phyloP scores from a whole-genome alignment of 257 asterid genomes.

The Osmanthus fragrans region DNA sequence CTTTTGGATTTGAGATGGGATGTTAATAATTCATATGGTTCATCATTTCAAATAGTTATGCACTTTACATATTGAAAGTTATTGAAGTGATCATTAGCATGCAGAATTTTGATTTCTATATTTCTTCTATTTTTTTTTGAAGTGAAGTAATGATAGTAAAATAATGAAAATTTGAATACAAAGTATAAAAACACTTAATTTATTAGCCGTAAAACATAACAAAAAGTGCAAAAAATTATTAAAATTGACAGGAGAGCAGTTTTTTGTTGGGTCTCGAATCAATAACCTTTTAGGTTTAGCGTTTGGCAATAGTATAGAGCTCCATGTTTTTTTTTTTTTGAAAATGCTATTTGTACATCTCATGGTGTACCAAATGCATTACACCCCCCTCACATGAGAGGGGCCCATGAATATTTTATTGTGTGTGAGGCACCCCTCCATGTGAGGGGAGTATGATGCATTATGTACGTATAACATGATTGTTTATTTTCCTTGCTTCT shows the following conservation, averaged over 20 bases:
- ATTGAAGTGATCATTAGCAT: conserved; percentile 3
- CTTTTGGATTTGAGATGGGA: not conserved
- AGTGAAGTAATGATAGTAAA: not conserved
- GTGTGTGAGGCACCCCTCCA: too few species aligned
- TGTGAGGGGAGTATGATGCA: too few species aligned
- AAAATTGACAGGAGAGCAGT: not conserved
- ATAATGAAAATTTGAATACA: not conserved
- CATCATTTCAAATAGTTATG: not conserved
- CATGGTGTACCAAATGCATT: too few species aligned
- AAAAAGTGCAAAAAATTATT: not conserved
- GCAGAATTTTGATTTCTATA: not conserved
- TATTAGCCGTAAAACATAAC: not conserved
- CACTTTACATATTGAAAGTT: not conserved
- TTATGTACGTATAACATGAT: too few species aligned
- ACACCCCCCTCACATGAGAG: too few species aligned
- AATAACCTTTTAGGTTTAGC: too few species aligned
- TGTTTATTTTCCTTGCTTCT: too few species aligned
- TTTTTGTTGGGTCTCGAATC: not conserved
- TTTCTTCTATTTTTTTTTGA: not conserved
- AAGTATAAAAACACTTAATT: not conserved
- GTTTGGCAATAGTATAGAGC: too few species aligned
- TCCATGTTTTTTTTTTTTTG: too few species aligned
- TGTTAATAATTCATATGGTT: not conserved
- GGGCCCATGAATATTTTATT: too few species aligned
- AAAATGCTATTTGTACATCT: too few species aligned